Base-by-base conservation (phyloP, 371 early-diverging fungal species). In the Rhizomucor miehei region DNA sequence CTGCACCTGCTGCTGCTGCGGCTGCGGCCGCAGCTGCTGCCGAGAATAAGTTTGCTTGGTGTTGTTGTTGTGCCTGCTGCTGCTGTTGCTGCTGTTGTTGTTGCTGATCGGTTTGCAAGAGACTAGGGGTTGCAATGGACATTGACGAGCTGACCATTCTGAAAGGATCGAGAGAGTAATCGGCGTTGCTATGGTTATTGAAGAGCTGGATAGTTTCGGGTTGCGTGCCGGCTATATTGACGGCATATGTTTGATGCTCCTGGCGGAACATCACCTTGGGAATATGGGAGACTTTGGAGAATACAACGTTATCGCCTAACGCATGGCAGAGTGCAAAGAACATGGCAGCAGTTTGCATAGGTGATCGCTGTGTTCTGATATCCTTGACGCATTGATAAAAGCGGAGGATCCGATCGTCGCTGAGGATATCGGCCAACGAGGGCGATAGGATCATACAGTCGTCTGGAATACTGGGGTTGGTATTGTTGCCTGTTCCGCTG, bases 381-480 rank as follows among this genome's bases (percentile, higher is more conserved):
- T 77, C 77, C 48, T 77, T 77, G 16, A 77, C 77, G 48, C 74
- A 71, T 49, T 77, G 77, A 50, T 77, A 77, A 38, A 77, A 77
- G 8, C 74, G 55, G 9, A 77, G 39, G 10, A 77, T 71, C 9
- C 72, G 67, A 51, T 73, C 74, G 44, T 77, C 74, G 41, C 69
- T 71, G 17, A 77, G 60, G 34, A 77, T 73, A 51, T 77, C 77
- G 1, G 69, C 72, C 23, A 77, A 52, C 9, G 72, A 71, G 10
- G 77, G 77, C 1, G 74, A 67, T 10, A 77, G 50, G 52, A 71
- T 53, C 23, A 64, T 62, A 41, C 74, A 73, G 12, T 77, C 77
- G 19, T 67, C 68, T 46, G 60, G 65, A 24, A 2, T 43, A 21
- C 46, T 46, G 12, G 21, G 24, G 14, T 46, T 17, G 2, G 17